A percentile compares a stretch with the other conserved stretches of the same genome.
These are phyloP conservation scores for Teratosphaeria pseudoeucalypti DNA, from an alignment of 2,329 filamentous ascomycete genomes.

Conservation along the genomic window DNA sequence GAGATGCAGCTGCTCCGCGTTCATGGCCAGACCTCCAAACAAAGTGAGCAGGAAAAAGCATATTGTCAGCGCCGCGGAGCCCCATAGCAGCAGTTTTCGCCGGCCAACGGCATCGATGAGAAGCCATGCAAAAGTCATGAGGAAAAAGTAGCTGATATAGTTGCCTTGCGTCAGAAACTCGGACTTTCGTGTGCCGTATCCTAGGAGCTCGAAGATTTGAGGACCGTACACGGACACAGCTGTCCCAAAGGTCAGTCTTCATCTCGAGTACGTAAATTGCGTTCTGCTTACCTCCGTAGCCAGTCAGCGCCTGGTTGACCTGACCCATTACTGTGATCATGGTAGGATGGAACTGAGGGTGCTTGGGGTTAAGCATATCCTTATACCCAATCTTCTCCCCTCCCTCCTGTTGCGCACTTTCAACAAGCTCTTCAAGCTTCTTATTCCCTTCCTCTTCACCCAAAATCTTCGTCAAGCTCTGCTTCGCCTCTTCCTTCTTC, in stretches of 20 bases:
- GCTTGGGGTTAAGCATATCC: conserved; percentile 47
- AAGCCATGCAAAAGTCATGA: conserved; percentile 53
- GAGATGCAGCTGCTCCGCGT: conserved; percentile 29
- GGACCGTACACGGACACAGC: conserved; percentile 54
- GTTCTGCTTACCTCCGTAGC: conserved; percentile 21
- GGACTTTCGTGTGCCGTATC: conserved; percentile 40
- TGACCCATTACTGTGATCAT: conserved; percentile 54
- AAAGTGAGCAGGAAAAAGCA: conserved; percentile 44
- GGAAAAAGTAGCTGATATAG: conserved; percentile 50
- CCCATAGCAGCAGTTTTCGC: conserved; percentile 43
- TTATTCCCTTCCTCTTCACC: conserved; percentile 40
- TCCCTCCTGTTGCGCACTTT: conserved; percentile 40
- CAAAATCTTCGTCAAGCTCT: conserved; percentile 39
- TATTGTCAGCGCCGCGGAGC: conserved; percentile 37
- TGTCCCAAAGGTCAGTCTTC: conserved; percentile 11
- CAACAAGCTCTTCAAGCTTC: conserved; percentile 41
- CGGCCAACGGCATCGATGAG: conserved; percentile 48
- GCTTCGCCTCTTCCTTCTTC: conserved; percentile 40
- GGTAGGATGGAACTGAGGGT: conserved; percentile 50
- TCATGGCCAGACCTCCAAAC: conserved; percentile 40
- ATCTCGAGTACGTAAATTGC: background rate
- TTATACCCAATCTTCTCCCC: conserved; percentile 39
- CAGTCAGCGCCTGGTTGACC: conserved; percentile 49
- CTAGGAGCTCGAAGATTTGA: conserved; percentile 53
- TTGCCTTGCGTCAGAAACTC: conserved; percentile 51